Percentiles rank a stretch among this genome's conserved stretches.
Conservation (phyloP, 140 eudicot genomes). For the Senecio squalidus region DNA sequence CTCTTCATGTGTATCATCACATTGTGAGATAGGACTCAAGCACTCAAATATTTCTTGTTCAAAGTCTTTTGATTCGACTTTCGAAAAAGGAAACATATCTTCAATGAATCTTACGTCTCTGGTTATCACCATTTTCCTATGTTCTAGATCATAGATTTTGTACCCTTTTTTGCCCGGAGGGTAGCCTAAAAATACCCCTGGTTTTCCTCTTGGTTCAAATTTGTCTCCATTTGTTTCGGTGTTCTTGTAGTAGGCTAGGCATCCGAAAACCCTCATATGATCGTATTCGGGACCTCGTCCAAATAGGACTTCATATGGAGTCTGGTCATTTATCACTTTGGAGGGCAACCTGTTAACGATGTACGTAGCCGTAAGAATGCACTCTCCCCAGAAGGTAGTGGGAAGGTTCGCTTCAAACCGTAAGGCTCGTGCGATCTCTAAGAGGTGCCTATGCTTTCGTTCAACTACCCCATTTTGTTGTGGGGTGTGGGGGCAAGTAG, state of each 20-base stretch:
- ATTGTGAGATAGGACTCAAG: background rate
- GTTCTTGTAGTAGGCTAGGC: background rate
- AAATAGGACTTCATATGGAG: background rate
- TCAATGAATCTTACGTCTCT: background rate
- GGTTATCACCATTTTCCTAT: background rate
- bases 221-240: too few species aligned
- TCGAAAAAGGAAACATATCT: too few species aligned
- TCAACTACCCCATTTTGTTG: too few species aligned
- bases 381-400: too few species aligned
- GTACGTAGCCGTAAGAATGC: too few species aligned
- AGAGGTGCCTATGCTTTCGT: too few species aligned
- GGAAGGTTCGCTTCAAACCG: too few species aligned
- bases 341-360: background rate
- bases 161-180: background rate
- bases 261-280: too few species aligned
- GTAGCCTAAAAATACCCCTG: too few species aligned
- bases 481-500: background rate
- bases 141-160: background rate
- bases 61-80: background rate
- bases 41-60: background rate
- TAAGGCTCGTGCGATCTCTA: too few species aligned
- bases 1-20: background rate
- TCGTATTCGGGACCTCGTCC: background rate
- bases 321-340: background rate
- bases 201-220: too few species aligned